Evolutionary conservation across 1,284 basidiomycete genomes (phyloP).

Genomic region (Mycosarcoma mackinlayi): DNA sequence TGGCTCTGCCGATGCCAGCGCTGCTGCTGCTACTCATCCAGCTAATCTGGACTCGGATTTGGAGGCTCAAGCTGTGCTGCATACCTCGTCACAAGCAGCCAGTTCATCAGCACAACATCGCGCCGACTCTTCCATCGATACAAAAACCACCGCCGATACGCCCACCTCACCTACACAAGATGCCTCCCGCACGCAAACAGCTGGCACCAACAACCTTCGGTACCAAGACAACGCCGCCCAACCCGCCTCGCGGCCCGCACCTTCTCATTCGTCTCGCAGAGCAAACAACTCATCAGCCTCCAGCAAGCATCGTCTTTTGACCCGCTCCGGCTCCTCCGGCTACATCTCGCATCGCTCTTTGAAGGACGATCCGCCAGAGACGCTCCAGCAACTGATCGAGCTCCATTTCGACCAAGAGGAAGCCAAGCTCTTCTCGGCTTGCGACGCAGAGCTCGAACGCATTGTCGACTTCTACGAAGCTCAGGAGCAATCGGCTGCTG

Average conservation of each 20-base stretch:
- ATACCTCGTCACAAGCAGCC: background rate
- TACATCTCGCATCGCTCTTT: conserved; percentile 17
- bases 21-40: background rate
- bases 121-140: background rate
- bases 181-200: background rate
- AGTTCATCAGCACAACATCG: background rate
- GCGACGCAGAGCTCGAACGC: conserved; percentile 56
- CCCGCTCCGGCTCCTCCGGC: conserved; percentile 12
- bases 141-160: background rate
- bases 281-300: conserved; percentile 16
- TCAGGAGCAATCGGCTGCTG: conserved; percentile 77
- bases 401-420: conserved; percentile 77
- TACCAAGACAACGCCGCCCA: conserved; percentile 9
- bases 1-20: too few relatives aligned
- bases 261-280: conserved; percentile 3
- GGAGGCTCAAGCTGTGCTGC: conserved; percentile 11
- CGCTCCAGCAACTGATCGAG: conserved; percentile 39
- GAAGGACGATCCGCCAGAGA: conserved; percentile 21
- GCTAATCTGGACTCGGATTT: conserved; percentile 10
- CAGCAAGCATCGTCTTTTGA: conserved; percentile 15
- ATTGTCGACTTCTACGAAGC: conserved; percentile 76
- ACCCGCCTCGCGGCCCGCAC: conserved; percentile 1
- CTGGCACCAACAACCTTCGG: conserved; percentile 1
- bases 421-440: conserved; percentile 73
- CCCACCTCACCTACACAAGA: background rate